Conservation (phyloP, 352 stramenopile species). For the Albugo laibachii region DNA sequence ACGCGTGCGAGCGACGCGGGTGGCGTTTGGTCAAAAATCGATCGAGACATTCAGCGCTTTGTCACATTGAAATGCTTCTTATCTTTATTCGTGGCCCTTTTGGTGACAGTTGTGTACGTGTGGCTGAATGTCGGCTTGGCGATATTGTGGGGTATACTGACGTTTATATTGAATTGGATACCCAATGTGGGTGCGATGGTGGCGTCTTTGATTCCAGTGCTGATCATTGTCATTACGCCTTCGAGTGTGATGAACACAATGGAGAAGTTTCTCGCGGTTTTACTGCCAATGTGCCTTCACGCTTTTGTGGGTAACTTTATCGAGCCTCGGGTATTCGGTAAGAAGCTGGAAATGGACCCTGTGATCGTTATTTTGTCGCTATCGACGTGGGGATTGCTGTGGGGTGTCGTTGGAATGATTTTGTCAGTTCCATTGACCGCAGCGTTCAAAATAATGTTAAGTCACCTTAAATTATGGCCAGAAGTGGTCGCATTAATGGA, state of each 20-base stretch:
- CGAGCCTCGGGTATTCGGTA: constrained; percentile 70
- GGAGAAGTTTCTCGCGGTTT: constrained; percentile 76
- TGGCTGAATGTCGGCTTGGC: constrained; percentile 72
- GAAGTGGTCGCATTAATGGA: constrained; percentile 76
- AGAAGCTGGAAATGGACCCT: constrained; percentile 71
- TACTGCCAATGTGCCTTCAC: constrained; percentile 74
- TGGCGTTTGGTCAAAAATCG: constrained; percentile 77
- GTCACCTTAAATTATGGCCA: constrained; percentile 70
- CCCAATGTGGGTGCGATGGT: constrained; percentile 80
- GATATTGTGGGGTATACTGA: constrained; percentile 77
- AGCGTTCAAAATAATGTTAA: constrained; percentile 75
- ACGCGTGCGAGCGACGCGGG: constrained; percentile 67
- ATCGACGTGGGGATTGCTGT: constrained; percentile 71
- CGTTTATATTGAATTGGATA: constrained; percentile 81
- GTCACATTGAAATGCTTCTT: constrained; percentile 80
- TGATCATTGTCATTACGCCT: constrained; percentile 76
- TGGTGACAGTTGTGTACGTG: constrained; percentile 81
- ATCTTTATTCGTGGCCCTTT: constrained; percentile 67
- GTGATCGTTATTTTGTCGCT: constrained; percentile 76
- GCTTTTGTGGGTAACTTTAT: constrained; percentile 82
- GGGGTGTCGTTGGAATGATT: constrained; percentile 80
- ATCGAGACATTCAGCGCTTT: constrained; percentile 77
- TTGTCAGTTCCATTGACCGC: constrained; percentile 71
- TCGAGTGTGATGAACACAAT: constrained; percentile 75
- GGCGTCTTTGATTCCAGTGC: constrained; percentile 55